Evolutionary conservation across 495 filamentous ascomycete species (phyloP), one percentile per base, ranked within the genome.

Genomic region (Coniosporium apollinis): DNA sequence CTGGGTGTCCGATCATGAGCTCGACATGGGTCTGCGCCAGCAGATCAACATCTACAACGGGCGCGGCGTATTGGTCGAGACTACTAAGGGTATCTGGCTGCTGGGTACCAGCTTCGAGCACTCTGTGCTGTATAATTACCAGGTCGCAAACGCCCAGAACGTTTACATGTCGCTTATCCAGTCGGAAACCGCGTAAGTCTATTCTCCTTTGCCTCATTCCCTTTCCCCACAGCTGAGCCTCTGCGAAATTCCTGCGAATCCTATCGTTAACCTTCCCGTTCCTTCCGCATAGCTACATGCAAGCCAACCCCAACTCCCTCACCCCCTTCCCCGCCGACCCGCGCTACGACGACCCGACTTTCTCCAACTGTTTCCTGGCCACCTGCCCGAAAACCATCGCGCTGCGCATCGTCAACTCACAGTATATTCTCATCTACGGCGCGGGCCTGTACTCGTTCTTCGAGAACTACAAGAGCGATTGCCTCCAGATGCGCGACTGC

Each of bases 1-100:
- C 56, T 96, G 87, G 87, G 83, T 86, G 19, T 73, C 87, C 1
- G 87, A 96, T 55, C 87, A 96, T 62, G 79, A 83, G 41, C 76
- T 96, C 26, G 87, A 94, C 52, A 68, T 72, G 3, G 29, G 56
- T 5, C 76, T 79, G 48, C 71, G 81, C 58, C 70, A 70, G 40
- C 87, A 94, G 57, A 78, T 93, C 56, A 79, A 89, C 56, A 69
- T 96, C 45, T 96, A 76, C 65, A 93, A 82, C 48, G 87, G 84
- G 29, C 80, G 87, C 40, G 87, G 86, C 41, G 65, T 91, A 11
- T 66, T 87, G 22, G 62, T 87, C 40, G 86, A 91, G 58, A 67
- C 39, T 49, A 33, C 37, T 26, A 51, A 65, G 16, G 59, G 56
- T 15, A 63, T 69, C 17, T 74, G 67, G 69, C 54, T 75, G 46